A percentile compares a stretch with the other conserved stretches of the same genome.
These are phyloP conservation scores for Hypoxylon trugodes DNA, from an alignment of 495 filamentous ascomycete species.

Conservation along the genomic window DNA sequence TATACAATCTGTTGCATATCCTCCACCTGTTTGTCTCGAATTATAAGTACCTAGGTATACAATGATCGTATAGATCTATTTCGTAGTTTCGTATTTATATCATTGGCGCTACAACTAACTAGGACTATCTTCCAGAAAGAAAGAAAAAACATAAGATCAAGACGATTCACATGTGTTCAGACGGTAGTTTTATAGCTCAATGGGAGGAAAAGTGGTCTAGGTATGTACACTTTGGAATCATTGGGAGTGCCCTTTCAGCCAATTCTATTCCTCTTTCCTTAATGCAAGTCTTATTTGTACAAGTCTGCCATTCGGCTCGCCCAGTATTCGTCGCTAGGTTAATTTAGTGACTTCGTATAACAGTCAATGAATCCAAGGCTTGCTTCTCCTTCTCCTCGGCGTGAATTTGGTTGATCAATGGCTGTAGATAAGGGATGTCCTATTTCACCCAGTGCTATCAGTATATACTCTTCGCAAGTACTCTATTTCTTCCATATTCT, in stretches of 20 bases:
- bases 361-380: constrained; percentile 81
- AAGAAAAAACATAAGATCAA: not conserved
- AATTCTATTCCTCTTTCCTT: constrained; percentile 34
- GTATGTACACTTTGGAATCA: constrained; percentile 24
- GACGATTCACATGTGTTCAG: not conserved
- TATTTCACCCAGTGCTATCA: constrained; percentile 49
- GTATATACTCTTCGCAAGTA: not conserved
- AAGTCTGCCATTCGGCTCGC: constrained; percentile 13
- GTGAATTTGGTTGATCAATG: constrained; percentile 84
- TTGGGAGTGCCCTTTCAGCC: constrained; percentile 16
- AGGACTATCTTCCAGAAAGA: too few species aligned
- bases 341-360: constrained; percentile 63
- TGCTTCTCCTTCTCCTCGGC: constrained; percentile 81
- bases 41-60: too few species aligned
- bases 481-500: not conserved
- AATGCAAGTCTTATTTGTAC: constrained; percentile 34
- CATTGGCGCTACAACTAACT: too few species aligned
- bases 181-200: not conserved
- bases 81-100: too few species aligned
- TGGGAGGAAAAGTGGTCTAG: constrained; percentile 8
- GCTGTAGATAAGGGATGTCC: constrained; percentile 80
- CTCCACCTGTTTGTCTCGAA: not conserved
- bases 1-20: constrained; percentile 28
- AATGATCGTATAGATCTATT: too few species aligned
- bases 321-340: not conserved